Evolutionary conservation across 2,329 filamentous ascomycete genomes (phyloP).

Genomic region (Sporothrix humicola): DNA sequence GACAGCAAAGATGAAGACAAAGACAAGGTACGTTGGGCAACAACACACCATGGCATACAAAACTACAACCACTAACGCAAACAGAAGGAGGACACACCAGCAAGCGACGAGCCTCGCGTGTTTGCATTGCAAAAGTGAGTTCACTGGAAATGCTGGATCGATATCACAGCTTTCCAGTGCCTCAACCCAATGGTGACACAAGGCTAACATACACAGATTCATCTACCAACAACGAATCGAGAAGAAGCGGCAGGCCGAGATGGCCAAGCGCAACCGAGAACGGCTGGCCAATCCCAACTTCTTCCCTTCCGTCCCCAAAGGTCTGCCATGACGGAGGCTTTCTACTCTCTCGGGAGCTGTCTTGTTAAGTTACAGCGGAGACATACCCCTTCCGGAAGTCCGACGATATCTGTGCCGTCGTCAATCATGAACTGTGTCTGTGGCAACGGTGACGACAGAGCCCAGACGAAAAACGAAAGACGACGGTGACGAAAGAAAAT

Average conservation of each 20-base stretch:
- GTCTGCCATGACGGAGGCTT: conserved; percentile 48
- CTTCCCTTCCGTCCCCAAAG: conserved; percentile 84
- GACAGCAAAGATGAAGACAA: conserved; percentile 13
- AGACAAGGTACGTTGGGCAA: conserved; percentile 10
- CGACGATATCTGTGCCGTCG: background rate
- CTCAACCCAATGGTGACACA: background rate
- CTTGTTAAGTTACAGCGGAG: background rate
- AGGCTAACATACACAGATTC: conserved; percentile 55
- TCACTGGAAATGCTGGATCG: background rate
- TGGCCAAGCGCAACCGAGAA: conserved; percentile 80
- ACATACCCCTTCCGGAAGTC: background rate
- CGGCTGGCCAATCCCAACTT: conserved; percentile 76
- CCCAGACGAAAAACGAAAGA: background rate
- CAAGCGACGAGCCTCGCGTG: conserved; percentile 75
- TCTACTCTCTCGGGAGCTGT: no score
- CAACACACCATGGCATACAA: background rate
- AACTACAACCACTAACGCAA: background rate
- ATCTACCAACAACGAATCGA: conserved; percentile 88
- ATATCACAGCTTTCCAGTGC: no score
- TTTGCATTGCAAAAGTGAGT: conserved; percentile 81
- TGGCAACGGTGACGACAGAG: no score
- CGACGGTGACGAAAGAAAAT: background rate
- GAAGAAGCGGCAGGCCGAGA: conserved; percentile 76
- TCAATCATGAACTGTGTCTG: background rate
- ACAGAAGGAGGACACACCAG: conserved; percentile 44